phyloP scores from a whole-genome alignment of 441 rosid genomes.

The Gossypium davidsonii region DNA sequence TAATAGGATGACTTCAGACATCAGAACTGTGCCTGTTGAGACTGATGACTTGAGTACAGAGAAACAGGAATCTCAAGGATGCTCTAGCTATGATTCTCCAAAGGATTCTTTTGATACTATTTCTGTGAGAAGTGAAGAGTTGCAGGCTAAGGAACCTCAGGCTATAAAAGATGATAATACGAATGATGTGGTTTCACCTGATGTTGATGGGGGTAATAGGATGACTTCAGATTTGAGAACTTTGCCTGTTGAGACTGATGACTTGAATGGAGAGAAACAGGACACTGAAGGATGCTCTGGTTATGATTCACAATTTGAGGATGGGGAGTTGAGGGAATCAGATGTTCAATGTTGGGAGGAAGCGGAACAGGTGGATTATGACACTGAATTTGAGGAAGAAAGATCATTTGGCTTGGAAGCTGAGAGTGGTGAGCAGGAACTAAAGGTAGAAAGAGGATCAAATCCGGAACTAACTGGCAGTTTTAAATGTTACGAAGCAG shows the following conservation, averaged over 20 bases:
- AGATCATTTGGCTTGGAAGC: conserved; percentile 23
- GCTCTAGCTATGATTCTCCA: conserved; percentile 41
- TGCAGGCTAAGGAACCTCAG: not conserved
- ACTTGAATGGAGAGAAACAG: conserved; percentile 14
- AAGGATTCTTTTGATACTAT: too few relatives aligned
- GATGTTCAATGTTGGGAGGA: conserved; percentile 34
- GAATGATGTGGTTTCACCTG: conserved; percentile 20
- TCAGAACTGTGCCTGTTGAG: conserved; percentile 5
- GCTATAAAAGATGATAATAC: not conserved
- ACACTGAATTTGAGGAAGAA: conserved; percentile 44
- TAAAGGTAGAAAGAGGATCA: conserved; percentile 25
- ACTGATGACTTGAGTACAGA: conserved; percentile 14
- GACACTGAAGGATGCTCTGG: conserved; percentile 25
- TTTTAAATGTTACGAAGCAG: conserved; percentile 10
- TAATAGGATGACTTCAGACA: not conserved
- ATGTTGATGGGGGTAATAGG: conserved; percentile 9
- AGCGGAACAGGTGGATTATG: conserved; percentile 43
- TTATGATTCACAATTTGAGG: conserved; percentile 54
- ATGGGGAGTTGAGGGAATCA: conserved; percentile 58
- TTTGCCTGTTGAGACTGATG: conserved; percentile 10
- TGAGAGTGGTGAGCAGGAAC: conserved; percentile 31
- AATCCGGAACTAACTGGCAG: conserved; percentile 19
- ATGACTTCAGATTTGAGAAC: conserved; percentile 4
- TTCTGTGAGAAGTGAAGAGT: not conserved
- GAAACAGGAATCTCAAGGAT: conserved; percentile 16